Evolutionary conservation across 345 rosid species (phyloP), one percentile per base, ranked within the genome.

Genomic region (Eucalyptus tenuipes): DNA sequence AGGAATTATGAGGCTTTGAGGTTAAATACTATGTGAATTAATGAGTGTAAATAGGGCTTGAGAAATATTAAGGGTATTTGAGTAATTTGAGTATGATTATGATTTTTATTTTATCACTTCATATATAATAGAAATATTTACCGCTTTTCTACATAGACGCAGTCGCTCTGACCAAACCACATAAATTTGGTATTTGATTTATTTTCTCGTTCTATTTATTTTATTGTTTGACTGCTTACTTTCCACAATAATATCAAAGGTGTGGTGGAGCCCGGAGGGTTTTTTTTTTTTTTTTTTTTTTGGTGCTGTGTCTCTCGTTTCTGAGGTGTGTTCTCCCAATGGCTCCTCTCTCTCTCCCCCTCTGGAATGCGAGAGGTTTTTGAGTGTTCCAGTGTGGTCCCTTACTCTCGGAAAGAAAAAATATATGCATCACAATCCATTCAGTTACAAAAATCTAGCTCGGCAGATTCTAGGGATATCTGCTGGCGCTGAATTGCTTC

Each of bases 81-180:
- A 8, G 27, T 55, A 24, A 55, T 55, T 55, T 0, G 27, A 55
- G 5, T 53, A 8, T 7, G 0, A 2, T 2, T 55, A 0, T 22
- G 27, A 55, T 55, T 55, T 55, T 5, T 8, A 1, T 22, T 55
- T 20, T 22, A 8, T 53, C 59, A 9, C 27, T 53, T 53, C 5
- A 53, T 53, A 20, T 8, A 55, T 55, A 55, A 55, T 55, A 22
- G 12, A 55, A 55, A 8, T 55, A 22, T 9, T 55, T 55, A 24
- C 1, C 4, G 2, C 1, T 55, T 55, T 55, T 55, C 5, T 20
- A 0, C 4, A 53, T 53, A 8, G 25, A 52, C 1, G 24, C 8
- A 22, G 7, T 53, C 2, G 1, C 25, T 53, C 0, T 1, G 59
- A 55, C 5, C 25, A 55, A 55, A 22, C 5, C 2, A 22, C 5